Evolutionary conservation across 2,329 filamentous ascomycete genomes (phyloP), one percentile per base, ranked within the genome.

Genomic region (Mollisiaceae sp.): DNA sequence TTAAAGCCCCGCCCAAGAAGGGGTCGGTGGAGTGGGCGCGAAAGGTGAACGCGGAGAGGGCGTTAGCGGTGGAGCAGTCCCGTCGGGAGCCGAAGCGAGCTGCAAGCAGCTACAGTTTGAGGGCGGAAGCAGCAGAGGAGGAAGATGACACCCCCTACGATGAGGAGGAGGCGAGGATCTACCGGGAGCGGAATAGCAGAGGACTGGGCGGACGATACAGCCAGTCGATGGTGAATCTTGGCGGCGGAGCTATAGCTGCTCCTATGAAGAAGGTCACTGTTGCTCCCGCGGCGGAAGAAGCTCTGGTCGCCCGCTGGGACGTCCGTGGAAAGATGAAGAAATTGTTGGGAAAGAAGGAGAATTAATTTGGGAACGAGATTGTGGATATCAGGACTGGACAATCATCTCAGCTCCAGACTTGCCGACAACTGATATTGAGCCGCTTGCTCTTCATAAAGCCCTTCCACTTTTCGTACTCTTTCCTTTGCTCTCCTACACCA

Each of bases 341-440:
- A 24, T 22, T 50, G 45, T 22, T 50, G n/a, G 45, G 45, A 50
- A 50, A 50, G 45, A 50, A 50, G 45, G 22, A 50, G 45, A 20
- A 50, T n/a, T n/a, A 8, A 22, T n/a, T 54, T 18, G 24, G 8
- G 5, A 24, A 54, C 24, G 50, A 54, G 24, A 27, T 32, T 54
- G n/a, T 50, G 5, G 9, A 9, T 22, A n/a, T 11, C 15, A 43
- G 14, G 41, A 6, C n/a, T 2, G 15, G 41, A 41, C 20, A 63
- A 22, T 58, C 20, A 22, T 9, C 36, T 70, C 61, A 74, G 60
- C 68, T 70, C 74, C 74, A 87, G 88, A 97, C 96, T 79, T 98
- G 94, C 68, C 94, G 84, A n/a, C 97, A 92, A 76, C 97, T 98
- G 59, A 98, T 77, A 76, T 98, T 97, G 71, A 98, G 86, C 67